Percentiles rank a stretch among this genome's conserved stretches.
phyloP scores from a whole-genome alignment of 2,329 filamentous ascomycete species.

The Ceratocystis cacaofunesta region DNA sequence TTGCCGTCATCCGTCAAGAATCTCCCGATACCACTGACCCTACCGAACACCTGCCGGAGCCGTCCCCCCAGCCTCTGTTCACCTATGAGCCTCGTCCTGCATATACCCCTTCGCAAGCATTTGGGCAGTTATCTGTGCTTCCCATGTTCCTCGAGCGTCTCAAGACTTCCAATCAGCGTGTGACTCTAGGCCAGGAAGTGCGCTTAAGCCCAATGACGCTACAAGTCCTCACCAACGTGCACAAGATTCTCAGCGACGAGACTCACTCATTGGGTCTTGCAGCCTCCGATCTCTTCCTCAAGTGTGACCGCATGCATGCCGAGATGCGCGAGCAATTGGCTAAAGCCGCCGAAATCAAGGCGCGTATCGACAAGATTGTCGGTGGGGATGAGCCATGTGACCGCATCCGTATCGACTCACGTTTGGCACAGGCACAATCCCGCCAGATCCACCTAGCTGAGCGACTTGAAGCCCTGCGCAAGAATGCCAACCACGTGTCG shows the following conservation, averaged over 20 bases:
- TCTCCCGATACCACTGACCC: constrained; percentile 4
- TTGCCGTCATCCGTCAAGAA: constrained; percentile 18
- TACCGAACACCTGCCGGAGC: constrained; percentile 1
- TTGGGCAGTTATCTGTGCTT: constrained; percentile 43
- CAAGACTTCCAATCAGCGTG: constrained; percentile 44
- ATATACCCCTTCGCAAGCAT: constrained; percentile 47
- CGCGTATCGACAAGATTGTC: constrained; percentile 48
- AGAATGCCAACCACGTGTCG: constrained; percentile 29
- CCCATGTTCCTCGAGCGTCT: constrained; percentile 41
- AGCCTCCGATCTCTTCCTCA: constrained; percentile 57
- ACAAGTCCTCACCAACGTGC: constrained; percentile 55
- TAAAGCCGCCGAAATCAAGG: constrained; percentile 49
- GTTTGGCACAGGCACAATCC: constrained; percentile 38
- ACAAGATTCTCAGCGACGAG: constrained; percentile 55
- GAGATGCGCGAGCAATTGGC: constrained; percentile 54
- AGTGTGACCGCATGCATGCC: constrained; percentile 51
- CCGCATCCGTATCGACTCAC: constrained; percentile 34
- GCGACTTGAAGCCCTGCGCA: constrained; percentile 44
- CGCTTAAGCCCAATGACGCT: constrained; percentile 56
- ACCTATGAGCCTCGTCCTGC: constrained; percentile 50
- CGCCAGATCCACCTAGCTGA: constrained; percentile 42
- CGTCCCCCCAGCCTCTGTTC: constrained; percentile 28
- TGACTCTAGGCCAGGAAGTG: constrained; percentile 50
- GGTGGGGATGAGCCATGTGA: constrained; percentile 38
- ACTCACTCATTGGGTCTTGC: constrained; percentile 53